phyloP scores from a whole-genome alignment of 2,329 filamentous ascomycete genomes.

The Talaromyces sp. region DNA sequence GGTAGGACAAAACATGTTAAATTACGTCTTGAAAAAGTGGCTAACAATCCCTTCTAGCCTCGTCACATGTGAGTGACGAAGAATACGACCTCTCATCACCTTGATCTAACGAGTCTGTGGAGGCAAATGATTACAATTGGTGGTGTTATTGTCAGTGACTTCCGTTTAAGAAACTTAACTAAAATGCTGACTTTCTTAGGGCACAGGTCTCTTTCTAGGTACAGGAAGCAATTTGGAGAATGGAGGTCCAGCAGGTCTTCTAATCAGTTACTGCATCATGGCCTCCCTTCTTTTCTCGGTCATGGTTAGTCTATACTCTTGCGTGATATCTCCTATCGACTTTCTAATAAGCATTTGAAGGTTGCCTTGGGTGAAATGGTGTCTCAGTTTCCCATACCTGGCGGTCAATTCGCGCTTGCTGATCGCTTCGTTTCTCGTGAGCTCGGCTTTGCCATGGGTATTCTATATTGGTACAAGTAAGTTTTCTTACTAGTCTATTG shows the following conservation, averaged over 20 bases:
- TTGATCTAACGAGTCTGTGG: not conserved
- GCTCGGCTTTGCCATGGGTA: conserved; percentile 44
- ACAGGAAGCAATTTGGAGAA: conserved; percentile 53
- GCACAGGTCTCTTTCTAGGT: conserved; percentile 56
- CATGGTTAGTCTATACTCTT: conserved; percentile 7
- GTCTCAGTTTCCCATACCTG: conserved; percentile 45
- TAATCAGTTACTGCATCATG: conserved; percentile 54
- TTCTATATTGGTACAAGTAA: conserved; percentile 50
- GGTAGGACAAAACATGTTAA: conserved; percentile 7
- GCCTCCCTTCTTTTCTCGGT: conserved; percentile 40
- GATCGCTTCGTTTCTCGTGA: conserved; percentile 45
- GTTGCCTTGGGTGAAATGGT: conserved; percentile 44
- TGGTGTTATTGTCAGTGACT: conserved; percentile 21
- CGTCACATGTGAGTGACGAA: conserved; percentile 13
- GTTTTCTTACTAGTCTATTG: conserved; percentile 27
- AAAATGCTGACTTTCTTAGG: conserved; percentile 22
- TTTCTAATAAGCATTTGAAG: conserved; percentile 44
- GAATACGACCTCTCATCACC: not conserved
- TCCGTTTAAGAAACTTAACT: not conserved
- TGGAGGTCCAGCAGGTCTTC: conserved; percentile 53
- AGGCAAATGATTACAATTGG: conserved; percentile 26
- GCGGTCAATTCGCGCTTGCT: conserved; percentile 46
- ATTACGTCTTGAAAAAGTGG: not conserved
- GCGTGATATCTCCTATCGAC: too few species aligned
- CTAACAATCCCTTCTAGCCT: not conserved